These are phyloP conservation scores for Quercus lobata DNA, from an alignment of 331 rosid species.

Conservation along the genomic window DNA sequence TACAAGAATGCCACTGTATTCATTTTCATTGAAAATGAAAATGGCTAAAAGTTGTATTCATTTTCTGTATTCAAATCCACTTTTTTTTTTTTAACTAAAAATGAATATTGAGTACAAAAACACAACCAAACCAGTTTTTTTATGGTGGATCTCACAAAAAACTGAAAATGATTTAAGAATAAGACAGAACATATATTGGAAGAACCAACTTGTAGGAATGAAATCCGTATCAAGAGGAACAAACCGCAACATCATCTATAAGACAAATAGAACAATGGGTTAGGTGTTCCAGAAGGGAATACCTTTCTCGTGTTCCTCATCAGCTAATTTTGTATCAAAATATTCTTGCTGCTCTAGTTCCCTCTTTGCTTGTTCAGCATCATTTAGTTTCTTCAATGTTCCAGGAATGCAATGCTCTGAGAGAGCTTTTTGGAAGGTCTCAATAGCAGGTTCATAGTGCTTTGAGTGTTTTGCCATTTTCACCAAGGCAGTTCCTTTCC, in stretches of 20 bases:
- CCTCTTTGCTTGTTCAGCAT: slow-evolving; percentile 76
- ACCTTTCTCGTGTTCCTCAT: slow-evolving; percentile 63
- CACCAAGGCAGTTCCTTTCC: slow-evolving; percentile 74
- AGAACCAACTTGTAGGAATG: background rate
- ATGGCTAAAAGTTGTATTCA: too few species aligned
- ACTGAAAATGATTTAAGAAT: too few species aligned
- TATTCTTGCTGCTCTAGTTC: slow-evolving; percentile 79
- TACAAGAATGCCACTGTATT: too few species aligned
- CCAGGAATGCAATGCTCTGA: slow-evolving; percentile 90
- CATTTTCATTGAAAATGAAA: too few species aligned
- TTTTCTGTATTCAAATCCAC: too few species aligned
- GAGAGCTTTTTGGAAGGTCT: slow-evolving; percentile 86
- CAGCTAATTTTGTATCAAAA: slow-evolving; percentile 71
- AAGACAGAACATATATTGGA: background rate
- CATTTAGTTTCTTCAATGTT: slow-evolving; percentile 75
- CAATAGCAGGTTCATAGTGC: slow-evolving; percentile 85
- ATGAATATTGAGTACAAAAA: too few species aligned
- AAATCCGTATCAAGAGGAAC: background rate
- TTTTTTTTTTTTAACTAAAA: too few species aligned
- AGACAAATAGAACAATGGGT: background rate
- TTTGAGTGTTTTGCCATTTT: slow-evolving; percentile 73
- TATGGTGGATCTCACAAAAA: too few species aligned
- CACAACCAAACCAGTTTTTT: too few species aligned
- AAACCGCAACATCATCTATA: background rate
- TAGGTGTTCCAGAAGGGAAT: background rate